Conservation (phyloP, 208 protist species). For the Trypanosoma avium region DNA sequence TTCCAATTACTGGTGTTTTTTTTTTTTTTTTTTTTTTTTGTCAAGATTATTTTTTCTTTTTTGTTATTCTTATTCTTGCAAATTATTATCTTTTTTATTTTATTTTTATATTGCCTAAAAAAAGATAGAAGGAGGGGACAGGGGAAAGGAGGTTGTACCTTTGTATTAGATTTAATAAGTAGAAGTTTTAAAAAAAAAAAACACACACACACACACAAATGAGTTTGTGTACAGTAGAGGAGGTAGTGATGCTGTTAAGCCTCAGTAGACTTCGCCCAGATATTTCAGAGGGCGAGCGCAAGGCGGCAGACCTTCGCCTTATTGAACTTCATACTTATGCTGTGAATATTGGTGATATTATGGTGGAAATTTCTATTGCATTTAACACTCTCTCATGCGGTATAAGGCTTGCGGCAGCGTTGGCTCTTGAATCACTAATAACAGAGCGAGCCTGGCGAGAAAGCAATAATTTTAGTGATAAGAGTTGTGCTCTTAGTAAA, state of each 20-base stretch:
- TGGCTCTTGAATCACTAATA: conserved; percentile 49
- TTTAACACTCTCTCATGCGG: conserved; percentile 3
- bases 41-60: conserved; percentile 1
- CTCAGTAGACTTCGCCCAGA: conserved; percentile 30
- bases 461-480: conserved; percentile 48
- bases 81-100: conserved; percentile 25
- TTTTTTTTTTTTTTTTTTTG: conserved; percentile 24
- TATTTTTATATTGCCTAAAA: conserved; percentile 63
- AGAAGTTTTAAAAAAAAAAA: conserved; percentile 54
- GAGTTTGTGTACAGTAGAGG: conserved; percentile 41
- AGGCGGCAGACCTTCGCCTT: conserved; percentile 36
- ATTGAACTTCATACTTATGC: conserved; percentile 33
- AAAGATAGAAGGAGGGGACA: no score
- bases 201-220: no score
- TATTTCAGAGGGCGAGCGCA: conserved; percentile 30
- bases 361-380: conserved; percentile 38
- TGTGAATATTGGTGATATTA: conserved; percentile 57
- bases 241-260: conserved; percentile 34
- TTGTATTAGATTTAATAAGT: no score
- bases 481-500: conserved; percentile 19
- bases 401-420: conserved; percentile 43
- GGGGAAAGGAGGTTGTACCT: no score
- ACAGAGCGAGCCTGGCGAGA: conserved; percentile 36
- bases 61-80: background rate
- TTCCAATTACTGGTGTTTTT: no score